Evolutionary conservation across 2,329 filamentous ascomycete genomes (phyloP), one percentile per base, ranked within the genome.

Genomic region (Sporothrix pallida): DNA sequence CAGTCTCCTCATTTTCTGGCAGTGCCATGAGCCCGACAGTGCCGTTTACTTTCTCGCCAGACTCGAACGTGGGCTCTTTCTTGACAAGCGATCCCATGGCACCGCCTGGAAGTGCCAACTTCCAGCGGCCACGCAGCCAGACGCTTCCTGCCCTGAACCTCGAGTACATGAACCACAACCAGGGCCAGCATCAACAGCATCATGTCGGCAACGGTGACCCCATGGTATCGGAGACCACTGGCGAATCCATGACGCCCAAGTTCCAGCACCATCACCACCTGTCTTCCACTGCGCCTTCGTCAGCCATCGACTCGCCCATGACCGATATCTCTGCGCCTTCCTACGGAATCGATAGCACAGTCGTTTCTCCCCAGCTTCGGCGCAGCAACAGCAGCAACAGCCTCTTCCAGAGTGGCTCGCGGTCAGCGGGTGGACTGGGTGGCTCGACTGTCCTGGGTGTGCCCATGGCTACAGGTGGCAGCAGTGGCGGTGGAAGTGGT

Each of bases 101-200:
- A 9, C 81, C 81, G 4, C 79, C 79, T 5, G 83, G 80, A 46
- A 79, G 79, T 73, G 83, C 85, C 71, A 89, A 89, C 78, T 90
- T 91, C 76, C 91, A 92, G 78, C 88, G 93, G 73, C 93, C 93
- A n/a, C 88, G 94, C 79, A 96, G 93, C 80, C 94, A 97, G 81
- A 97, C 94, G 0, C 94, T 97, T 76, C 93, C 94, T 0, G 90
- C 91, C 62, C 84, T 93, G 58, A 90, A 89, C 72, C 85, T 92
- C 62, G 91, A 88, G 73, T 88, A 86, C 74, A 81, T 86, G 76
- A 86, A 85, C 77, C 86, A 86, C 73, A 75, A 79, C 20, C 81
- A 74, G 15, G 52, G 56, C n/a, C 52, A 81, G 52, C 76, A 77
- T 3, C 79, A 80, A 6, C 85, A 87, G 48, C 83, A 85, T 3